A percentile compares a stretch with the other conserved stretches of the same genome.
Evolutionary conservation across 176 grass and related monocot species (phyloP).

Genomic region (sorghum (Sorghum bicolor)): Sorghum_bicolor_NCBIv3 NC_012870.2:56394501-56395000

Average conservation of each 20-base stretch:
- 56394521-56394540: neutral
- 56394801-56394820: neutral
- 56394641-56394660: neutral
- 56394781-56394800: neutral
- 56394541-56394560: neutral
- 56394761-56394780: neutral
- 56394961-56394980: constrained; percentile 52
- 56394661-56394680: neutral
- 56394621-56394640: neutral
- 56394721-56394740: neutral
- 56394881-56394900: constrained; percentile 3
- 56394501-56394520: neutral
- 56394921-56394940: neutral
- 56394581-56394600: neutral
- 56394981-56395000: constrained; percentile 50
- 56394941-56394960: constrained; percentile 11
- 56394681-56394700: neutral
- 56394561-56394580: neutral
- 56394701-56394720: neutral
- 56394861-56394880: neutral
- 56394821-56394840: neutral
- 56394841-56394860: neutral
- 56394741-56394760: constrained; percentile 18
- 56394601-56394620: neutral
- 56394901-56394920: constrained; percentile 9